Conservation (phyloP, 345 rosid genomes). For the Abelmoschus esculentus region DNA sequence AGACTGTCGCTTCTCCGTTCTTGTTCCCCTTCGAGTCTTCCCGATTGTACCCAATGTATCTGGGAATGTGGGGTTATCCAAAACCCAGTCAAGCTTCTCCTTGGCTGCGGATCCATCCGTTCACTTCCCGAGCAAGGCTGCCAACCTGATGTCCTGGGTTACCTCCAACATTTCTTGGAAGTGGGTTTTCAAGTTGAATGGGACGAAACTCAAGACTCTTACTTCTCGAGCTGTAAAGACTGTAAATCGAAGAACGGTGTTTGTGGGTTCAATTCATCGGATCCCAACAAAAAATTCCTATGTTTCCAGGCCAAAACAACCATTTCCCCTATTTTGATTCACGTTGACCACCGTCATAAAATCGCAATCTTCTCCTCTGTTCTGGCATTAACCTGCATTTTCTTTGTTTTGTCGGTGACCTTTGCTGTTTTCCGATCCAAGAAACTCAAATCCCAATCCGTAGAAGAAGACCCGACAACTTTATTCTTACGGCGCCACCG, state of each 20-base stretch:
- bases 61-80: slow-evolving; percentile 55
- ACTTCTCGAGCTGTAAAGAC: slow-evolving; percentile 47
- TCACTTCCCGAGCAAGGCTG: slow-evolving; percentile 52
- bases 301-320: slow-evolving; percentile 42
- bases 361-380: slow-evolving; percentile 43
- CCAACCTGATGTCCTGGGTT: slow-evolving; percentile 46
- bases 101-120: slow-evolving; percentile 44
- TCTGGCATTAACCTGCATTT: slow-evolving; percentile 44
- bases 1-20: slow-evolving; percentile 60
- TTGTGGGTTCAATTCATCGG: slow-evolving; percentile 69
- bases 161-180: slow-evolving; percentile 32
- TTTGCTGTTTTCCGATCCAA: slow-evolving; percentile 49
- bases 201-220: slow-evolving; percentile 54
- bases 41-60: slow-evolving; percentile 54
- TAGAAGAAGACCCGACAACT: slow-evolving; percentile 70
- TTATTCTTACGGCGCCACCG: slow-evolving; percentile 76
- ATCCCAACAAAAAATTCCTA: slow-evolving; percentile 44
- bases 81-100: slow-evolving; percentile 49
- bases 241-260: slow-evolving; percentile 45
- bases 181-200: slow-evolving; percentile 62
- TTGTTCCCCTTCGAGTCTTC: slow-evolving; percentile 40
- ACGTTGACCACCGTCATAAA: slow-evolving; percentile 24
- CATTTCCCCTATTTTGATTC: slow-evolving; percentile 30
- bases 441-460: slow-evolving; percentile 27
- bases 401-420: slow-evolving; percentile 36